phyloP scores from a whole-genome alignment of 306 rosid genomes.

The Sophora flavescens region DNA sequence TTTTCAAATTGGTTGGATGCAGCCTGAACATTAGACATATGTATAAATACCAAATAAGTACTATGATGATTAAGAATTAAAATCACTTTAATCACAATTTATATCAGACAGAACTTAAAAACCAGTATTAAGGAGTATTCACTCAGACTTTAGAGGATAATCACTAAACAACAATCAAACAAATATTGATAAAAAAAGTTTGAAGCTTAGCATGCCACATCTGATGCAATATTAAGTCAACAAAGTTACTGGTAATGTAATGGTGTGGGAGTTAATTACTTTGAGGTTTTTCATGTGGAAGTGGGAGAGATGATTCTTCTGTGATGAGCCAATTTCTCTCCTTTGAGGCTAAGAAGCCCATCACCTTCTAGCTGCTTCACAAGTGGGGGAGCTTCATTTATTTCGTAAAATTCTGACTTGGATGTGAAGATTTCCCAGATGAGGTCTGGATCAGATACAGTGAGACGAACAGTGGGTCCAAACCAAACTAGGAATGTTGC shows the following conservation, averaged over 20 bases:
- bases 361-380: constrained; percentile 96
- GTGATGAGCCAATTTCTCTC: constrained; percentile 95
- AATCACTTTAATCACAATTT: too few species aligned
- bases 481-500: constrained; percentile 94
- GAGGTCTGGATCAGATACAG: constrained; percentile 89
- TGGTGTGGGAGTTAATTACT: constrained; percentile 45
- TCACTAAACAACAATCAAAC: too few species aligned
- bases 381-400: constrained; percentile 93
- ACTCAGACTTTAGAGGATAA: too few species aligned
- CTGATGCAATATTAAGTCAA: too few species aligned
- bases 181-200: too few species aligned
- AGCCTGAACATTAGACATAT: too few species aligned
- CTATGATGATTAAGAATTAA: too few species aligned
- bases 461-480: constrained; percentile 85
- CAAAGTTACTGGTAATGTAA: not conserved
- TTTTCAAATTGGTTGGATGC: too few species aligned
- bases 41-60: too few species aligned
- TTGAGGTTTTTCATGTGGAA: constrained; percentile 91
- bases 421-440: constrained; percentile 87
- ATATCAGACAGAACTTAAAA: too few species aligned
- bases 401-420: constrained; percentile 85
- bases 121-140: too few species aligned
- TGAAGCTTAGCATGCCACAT: too few species aligned
- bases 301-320: constrained; percentile 87
- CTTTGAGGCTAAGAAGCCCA: constrained; percentile 95